Percentiles rank a stretch among this genome's conserved stretches.
phyloP scores from a whole-genome alignment of 1,284 basidiomycete species.

The Neotropicomus parvogracilis region DNA sequence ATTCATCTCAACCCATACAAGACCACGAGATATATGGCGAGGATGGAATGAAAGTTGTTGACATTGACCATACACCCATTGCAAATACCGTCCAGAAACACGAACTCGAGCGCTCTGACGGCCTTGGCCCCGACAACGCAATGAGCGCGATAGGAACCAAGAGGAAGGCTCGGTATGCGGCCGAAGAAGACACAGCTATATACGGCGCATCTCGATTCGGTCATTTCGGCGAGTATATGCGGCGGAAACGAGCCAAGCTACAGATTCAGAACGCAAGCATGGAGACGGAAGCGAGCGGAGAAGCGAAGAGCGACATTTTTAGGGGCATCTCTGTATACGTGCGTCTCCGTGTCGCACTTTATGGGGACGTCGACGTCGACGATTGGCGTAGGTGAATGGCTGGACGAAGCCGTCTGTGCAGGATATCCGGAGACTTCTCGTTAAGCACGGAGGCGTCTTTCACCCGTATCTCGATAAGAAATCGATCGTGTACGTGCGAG shows the following conservation, averaged over 20 bases:
- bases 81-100: background rate
- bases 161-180: constrained; percentile 16
- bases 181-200: constrained; percentile 34
- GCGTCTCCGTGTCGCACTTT: constrained; percentile 25
- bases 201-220: constrained; percentile 84
- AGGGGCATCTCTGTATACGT: constrained; percentile 78
- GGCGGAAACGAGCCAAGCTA: constrained; percentile 84
- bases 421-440: constrained; percentile 76
- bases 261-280: constrained; percentile 80
- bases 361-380: background rate
- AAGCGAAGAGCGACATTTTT: constrained; percentile 56
- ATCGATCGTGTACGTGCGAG: constrained; percentile 56
- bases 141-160: constrained; percentile 12
- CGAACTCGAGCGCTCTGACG: constrained; percentile 7
- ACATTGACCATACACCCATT: background rate
- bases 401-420: constrained; percentile 87
- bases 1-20: constrained; percentile 3
- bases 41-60: constrained; percentile 1
- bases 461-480: constrained; percentile 85
- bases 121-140: background rate
- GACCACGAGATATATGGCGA: constrained; percentile 11
- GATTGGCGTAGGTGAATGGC: constrained; percentile 72
- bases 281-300: constrained; percentile 30
- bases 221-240: constrained; percentile 84
- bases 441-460: constrained; percentile 80